Conservation (phyloP, 106 monocot species). For the Dendrobium nobile region DNA sequence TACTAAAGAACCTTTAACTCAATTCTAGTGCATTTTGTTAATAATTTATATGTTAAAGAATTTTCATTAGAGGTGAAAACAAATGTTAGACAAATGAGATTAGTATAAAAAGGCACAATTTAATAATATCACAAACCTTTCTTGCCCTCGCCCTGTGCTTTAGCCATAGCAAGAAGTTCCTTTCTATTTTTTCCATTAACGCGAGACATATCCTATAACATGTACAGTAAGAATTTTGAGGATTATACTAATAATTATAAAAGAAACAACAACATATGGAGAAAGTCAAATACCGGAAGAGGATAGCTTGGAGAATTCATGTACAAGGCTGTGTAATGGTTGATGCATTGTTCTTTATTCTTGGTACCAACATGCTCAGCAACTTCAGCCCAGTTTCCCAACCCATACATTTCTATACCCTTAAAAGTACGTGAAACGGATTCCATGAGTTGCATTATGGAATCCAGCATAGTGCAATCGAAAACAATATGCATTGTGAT, state of each 20-base stretch:
- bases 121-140: slow-evolving; percentile 43
- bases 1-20: not conserved
- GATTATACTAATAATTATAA: not conserved
- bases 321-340: slow-evolving; percentile 78
- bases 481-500: not conserved
- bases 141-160: slow-evolving; percentile 74
- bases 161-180: slow-evolving; percentile 98
- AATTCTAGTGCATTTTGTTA: not conserved
- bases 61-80: not conserved
- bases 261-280: not conserved
- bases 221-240: slow-evolving; percentile 5
- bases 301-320: slow-evolving; percentile 93
- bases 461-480: not conserved
- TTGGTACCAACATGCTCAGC: slow-evolving; percentile 99
- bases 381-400: slow-evolving; percentile 95
- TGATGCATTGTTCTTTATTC: slow-evolving; percentile 78
- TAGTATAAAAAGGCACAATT: not conserved
- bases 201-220: slow-evolving; percentile 89
- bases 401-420: slow-evolving; percentile 97
- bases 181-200: slow-evolving; percentile 97
- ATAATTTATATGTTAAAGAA: not conserved
- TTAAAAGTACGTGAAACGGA: slow-evolving; percentile 7
- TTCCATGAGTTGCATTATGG: not conserved
- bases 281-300: slow-evolving; percentile 62
- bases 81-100: not conserved